Base-by-base conservation (phyloP, 2,329 filamentous ascomycete genomes). In the Canariomyces notabilis region DNA sequence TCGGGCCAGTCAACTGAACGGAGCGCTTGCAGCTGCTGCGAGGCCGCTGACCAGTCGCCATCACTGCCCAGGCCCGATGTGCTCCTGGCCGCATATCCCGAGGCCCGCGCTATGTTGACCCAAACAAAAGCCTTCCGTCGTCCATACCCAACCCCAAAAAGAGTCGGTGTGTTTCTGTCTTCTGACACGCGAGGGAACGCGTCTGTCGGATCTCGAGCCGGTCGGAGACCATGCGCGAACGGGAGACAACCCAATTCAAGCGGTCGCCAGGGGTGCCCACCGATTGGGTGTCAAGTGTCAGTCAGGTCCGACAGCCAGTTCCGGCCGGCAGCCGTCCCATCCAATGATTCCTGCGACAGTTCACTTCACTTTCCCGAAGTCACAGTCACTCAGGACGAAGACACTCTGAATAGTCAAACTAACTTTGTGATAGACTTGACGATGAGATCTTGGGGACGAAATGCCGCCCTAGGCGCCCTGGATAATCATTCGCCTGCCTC, bases 41-140 rank as follows among this genome's bases (percentile, higher is more conserved):
- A 42, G 37, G 40, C 44, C 48, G 20, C 49, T 48, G 50, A 50
- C 56, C 56, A 57, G 41, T 58, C 52, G 57, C 37, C 34, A 31
- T 48, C 48, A 46, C 47, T 47, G 52, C 52, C 54, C 55, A 56
- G 49, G 46, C 44, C 41, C 51, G 48, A 38, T 51, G 49, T 54
- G 58, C 56, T 44, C 39, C 31, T 55, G 58, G 57, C 58, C 57
- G 58, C 58, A 60, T 59, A 59, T 51, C 42, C 43, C 29, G 53
- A 53, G 58, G 56, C 58, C 58, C 53, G 57, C 56, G 44, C 50
- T 44, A 50, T 55, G 46, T 36, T 43, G 51, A 53, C 54, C 56
- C 49, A 54, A 60, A 51, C 52, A 59, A 48, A 48, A 49, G 45
- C 46, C 42, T 36, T 41, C 50, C 33, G 34, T 45, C 54, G 42